phyloP scores from a whole-genome alignment of 139 green algal species.

The Chlamydomonas sphaeroides region DNA sequence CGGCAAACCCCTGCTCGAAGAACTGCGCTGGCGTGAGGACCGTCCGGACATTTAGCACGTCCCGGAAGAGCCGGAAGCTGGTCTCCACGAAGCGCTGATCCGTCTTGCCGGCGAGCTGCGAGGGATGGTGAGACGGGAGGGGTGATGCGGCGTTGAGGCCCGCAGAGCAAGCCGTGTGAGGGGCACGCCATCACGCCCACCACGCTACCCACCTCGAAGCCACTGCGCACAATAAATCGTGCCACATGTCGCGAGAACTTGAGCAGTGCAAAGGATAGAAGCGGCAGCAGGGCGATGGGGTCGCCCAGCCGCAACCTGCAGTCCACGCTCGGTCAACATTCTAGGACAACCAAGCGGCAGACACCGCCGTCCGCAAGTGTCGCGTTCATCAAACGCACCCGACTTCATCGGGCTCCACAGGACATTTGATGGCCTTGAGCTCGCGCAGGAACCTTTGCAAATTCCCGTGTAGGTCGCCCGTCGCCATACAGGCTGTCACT shows the following conservation, averaged over 20 bases:
- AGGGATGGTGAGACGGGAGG: no score
- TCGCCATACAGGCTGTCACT: conserved; percentile 31
- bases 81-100: conserved; percentile 78
- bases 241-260: conserved; percentile 72
- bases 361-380: no score
- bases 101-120: conserved; percentile 79
- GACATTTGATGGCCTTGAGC: conserved; percentile 65
- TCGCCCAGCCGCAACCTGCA: conserved; percentile 63
- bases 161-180: neutral
- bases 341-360: no score
- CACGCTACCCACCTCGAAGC: conserved; percentile 57
- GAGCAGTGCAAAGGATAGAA: conserved; percentile 71
- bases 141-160: no score
- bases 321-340: no score
- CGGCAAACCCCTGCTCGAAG: conserved; percentile 81
- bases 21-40: conserved; percentile 77
- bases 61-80: conserved; percentile 70
- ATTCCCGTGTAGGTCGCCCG: conserved; percentile 68
- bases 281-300: conserved; percentile 63
- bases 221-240: conserved; percentile 43
- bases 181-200: no score
- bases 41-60: conserved; percentile 66
- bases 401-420: conserved; percentile 58
- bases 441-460: conserved; percentile 59
- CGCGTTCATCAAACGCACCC: conserved; percentile 58